These are phyloP conservation scores for Mucor sp. DNA, from an alignment of 371 early-diverging fungal genomes.

Conservation along the genomic window DNA sequence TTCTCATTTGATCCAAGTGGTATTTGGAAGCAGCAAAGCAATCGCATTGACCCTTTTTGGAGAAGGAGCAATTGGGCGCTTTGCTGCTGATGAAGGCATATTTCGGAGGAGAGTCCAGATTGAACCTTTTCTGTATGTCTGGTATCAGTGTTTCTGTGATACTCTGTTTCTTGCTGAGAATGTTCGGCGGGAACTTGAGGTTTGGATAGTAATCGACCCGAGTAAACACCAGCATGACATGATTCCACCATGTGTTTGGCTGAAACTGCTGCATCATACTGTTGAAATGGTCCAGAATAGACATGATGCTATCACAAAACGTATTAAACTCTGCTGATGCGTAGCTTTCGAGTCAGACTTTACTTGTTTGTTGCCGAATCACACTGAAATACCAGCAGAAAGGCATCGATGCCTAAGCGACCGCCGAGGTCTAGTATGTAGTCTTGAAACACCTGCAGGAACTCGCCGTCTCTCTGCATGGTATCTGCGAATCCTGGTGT, in stretches of 20 bases:
- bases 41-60: conserved; percentile 29
- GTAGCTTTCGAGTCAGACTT: neutral
- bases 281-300: conserved; percentile 43
- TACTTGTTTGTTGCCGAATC: conserved; percentile 25
- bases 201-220: conserved; percentile 45
- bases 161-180: conserved; percentile 21
- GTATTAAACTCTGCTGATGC: neutral
- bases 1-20: conserved; percentile 30
- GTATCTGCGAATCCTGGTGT: conserved; percentile 59
- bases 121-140: conserved; percentile 21
- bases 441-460: conserved; percentile 41
- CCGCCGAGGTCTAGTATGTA: conserved; percentile 47
- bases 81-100: conserved; percentile 31
- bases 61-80: conserved; percentile 20
- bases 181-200: conserved; percentile 13
- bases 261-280: conserved; percentile 47
- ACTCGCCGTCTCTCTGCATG: conserved; percentile 47
- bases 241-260: conserved; percentile 46
- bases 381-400: conserved; percentile 53
- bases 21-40: conserved; percentile 24
- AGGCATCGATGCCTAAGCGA: conserved; percentile 53
- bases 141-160: conserved; percentile 21
- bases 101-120: conserved; percentile 19
- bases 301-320: conserved; percentile 23
- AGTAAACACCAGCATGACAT: conserved; percentile 57